Base-by-base conservation (phyloP, 2,329 filamentous ascomycete genomes). In the Colletotrichum musicola region DNA sequence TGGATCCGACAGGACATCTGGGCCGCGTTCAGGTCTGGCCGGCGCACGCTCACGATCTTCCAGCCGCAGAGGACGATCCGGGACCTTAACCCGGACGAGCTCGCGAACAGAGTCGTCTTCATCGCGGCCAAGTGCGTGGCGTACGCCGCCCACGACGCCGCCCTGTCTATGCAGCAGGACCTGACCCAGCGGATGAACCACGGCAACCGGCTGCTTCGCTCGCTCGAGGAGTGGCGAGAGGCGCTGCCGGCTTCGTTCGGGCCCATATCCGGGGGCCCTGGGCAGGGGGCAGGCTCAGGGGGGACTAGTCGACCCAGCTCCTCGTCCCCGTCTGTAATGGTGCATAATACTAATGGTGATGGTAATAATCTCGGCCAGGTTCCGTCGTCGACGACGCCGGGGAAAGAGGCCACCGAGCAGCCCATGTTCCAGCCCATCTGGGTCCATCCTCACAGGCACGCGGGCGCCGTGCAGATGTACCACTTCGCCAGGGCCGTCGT, bases 1-100 rank as follows among this genome's bases (percentile, higher is more conserved):
- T 90, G 88, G 88, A 79, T 90, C 9, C 81, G 87, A 27, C 88
- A 90, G 74, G 88, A 90, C 73, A 81, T 88, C 0, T 90, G 88
- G 88, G 88, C 87, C 2, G 88, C 88, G 0, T 89, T 89, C 73
- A 82, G 86, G 7, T 87, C 89, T 72, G 80, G 81, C 9, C 79
- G 88, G 18, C 80, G 83, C 4, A 83, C 84, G 16, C 82, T 89
- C 71, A 89, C 82, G 16, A 88, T 89, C 70, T 90, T 87, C 85
- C 81, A 81, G 62, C 87, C 87, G 0, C 82, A 80, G 9, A 83
- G 81, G 68, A 77, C 80, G 1, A 80, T 86, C 46, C 75, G 78
- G 16, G 78, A 81, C 3, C 80, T 89, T 64, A 81, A 77, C 13
- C 78, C 83, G 1, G 81, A 86, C 64, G 87, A 89, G 62, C 78